A percentile compares a stretch with the other conserved stretches of the same genome.
These are phyloP conservation scores for Saccharata proteae DNA, from an alignment of 2,329 filamentous ascomycete species.

Conservation along the genomic window DNA sequence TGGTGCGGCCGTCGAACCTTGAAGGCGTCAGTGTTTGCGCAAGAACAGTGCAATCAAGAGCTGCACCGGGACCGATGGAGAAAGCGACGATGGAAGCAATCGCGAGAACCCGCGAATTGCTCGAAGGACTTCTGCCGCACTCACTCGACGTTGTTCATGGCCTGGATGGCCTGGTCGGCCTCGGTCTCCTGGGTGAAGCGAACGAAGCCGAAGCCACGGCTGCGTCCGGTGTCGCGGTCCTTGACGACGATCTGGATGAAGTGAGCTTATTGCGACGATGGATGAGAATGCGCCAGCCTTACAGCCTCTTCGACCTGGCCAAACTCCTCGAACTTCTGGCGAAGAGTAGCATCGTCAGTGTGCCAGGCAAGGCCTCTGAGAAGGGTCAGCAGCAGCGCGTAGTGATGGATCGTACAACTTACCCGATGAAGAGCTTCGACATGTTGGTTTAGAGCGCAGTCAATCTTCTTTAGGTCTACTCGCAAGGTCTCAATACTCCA, in stretches of 20 bases:
- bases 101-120: not conserved
- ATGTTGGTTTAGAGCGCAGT: too few species aligned
- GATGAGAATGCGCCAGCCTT: conserved; percentile 29
- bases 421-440: conserved; percentile 96
- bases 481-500: too few species aligned
- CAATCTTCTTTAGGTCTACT: too few species aligned
- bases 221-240: conserved; percentile 91
- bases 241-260: conserved; percentile 76
- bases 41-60: too few species aligned
- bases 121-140: conserved; percentile 22
- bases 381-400: conserved; percentile 4
- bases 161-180: conserved; percentile 62
- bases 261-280: not conserved
- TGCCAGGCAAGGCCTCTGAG: conserved; percentile 92
- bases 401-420: conserved; percentile 26
- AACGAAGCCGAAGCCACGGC: conserved; percentile 95
- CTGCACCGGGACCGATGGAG: too few species aligned
- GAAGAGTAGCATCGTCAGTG: conserved; percentile 79
- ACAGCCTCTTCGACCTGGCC: conserved; percentile 91
- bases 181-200: conserved; percentile 68
- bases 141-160: conserved; percentile 87
- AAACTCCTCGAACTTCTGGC: conserved; percentile 85
- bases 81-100: not conserved
- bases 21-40: too few species aligned
- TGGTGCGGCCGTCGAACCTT: conserved; percentile 90